Conservation (phyloP, 1,139 yeast genomes). For the Kodamaea alishanica region DNA sequence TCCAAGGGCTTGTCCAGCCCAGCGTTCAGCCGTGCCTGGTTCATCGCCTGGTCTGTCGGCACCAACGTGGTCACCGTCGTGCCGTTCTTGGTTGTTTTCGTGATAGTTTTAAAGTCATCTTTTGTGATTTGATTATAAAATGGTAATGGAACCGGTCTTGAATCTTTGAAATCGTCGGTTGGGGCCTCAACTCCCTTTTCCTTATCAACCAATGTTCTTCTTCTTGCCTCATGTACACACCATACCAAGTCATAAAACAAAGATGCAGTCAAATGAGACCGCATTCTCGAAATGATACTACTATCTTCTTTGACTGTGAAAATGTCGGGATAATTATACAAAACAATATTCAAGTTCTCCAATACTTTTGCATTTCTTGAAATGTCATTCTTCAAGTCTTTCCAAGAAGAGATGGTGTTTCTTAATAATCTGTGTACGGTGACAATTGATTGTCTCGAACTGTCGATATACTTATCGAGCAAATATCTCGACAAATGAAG, state of each 20-base stretch:
- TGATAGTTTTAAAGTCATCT: slow-evolving; percentile 82
- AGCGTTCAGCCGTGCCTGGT: slow-evolving; percentile 53
- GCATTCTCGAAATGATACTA: slow-evolving; percentile 81
- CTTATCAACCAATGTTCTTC: slow-evolving; percentile 59
- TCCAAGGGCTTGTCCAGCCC: slow-evolving; percentile 56
- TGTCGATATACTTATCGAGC: slow-evolving; percentile 74
- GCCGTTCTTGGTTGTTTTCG: slow-evolving; percentile 88
- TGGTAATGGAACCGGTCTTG: slow-evolving; percentile 70
- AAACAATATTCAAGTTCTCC: slow-evolving; percentile 82
- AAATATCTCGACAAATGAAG: slow-evolving; percentile 77
- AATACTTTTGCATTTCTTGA: slow-evolving; percentile 90
- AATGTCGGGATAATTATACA: slow-evolving; percentile 83
- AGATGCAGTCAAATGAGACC: slow-evolving; percentile 90
- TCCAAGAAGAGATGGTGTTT: slow-evolving; percentile 89
- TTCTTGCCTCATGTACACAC: slow-evolving; percentile 91
- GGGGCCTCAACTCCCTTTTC: slow-evolving; percentile 3
- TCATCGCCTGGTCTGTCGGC: slow-evolving; percentile 77
- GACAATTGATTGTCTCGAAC: slow-evolving; percentile 89
- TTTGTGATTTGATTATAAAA: slow-evolving; percentile 89
- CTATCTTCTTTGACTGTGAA: slow-evolving; percentile 41
- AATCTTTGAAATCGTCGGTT: slow-evolving; percentile 20
- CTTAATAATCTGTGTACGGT: slow-evolving; percentile 86
- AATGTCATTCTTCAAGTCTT: slow-evolving; percentile 83
- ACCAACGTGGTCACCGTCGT: slow-evolving; percentile 86
- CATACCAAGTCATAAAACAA: slow-evolving; percentile 88